Conservation (phyloP, 352 stramenopile species). For the Pythium aristosporum region DNA sequence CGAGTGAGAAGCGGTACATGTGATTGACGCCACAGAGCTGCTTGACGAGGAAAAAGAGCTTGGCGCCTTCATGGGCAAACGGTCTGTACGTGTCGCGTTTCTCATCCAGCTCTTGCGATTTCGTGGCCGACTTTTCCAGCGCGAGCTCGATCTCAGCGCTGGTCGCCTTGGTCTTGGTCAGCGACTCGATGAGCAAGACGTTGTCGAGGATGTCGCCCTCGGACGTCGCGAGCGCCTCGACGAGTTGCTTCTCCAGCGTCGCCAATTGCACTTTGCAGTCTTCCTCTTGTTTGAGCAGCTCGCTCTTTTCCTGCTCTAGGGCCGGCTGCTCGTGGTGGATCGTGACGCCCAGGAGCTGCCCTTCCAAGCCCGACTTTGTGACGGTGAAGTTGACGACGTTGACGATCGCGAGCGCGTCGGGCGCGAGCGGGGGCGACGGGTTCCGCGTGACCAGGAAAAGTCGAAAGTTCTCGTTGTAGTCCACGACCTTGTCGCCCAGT, state of each 20-base stretch:
- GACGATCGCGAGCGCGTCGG: constrained; percentile 88
- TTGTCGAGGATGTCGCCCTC: constrained; percentile 97
- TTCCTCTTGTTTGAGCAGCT: constrained; percentile 91
- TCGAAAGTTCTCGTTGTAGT: constrained; percentile 95
- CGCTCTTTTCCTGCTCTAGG: constrained; percentile 92
- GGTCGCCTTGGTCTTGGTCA: constrained; percentile 93
- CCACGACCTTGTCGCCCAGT: constrained; percentile 91
- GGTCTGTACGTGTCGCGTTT: constrained; percentile 90
- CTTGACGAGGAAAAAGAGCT: constrained; percentile 94
- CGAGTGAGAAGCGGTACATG: constrained; percentile 96
- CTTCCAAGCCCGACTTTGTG: constrained; percentile 91
- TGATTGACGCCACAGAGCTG: constrained; percentile 89
- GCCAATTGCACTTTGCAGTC: constrained; percentile 95
- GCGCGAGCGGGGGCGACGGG: constrained; percentile 82
- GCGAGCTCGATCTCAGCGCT: constrained; percentile 90
- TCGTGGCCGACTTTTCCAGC: constrained; percentile 87
- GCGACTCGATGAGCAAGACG: constrained; percentile 91
- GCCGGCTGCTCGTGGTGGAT: constrained; percentile 94
- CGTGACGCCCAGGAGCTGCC: constrained; percentile 91
- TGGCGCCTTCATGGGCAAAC: constrained; percentile 88
- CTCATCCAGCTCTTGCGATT: constrained; percentile 89
- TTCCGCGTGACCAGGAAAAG: constrained; percentile 92
- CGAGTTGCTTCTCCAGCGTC: constrained; percentile 91
- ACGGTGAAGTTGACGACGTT: constrained; percentile 96
- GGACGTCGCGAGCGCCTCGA: constrained; percentile 91